These are phyloP conservation scores for Penicillium griseofulvum DNA, from an alignment of 2,329 filamentous ascomycete genomes.

Conservation along the genomic window DNA sequence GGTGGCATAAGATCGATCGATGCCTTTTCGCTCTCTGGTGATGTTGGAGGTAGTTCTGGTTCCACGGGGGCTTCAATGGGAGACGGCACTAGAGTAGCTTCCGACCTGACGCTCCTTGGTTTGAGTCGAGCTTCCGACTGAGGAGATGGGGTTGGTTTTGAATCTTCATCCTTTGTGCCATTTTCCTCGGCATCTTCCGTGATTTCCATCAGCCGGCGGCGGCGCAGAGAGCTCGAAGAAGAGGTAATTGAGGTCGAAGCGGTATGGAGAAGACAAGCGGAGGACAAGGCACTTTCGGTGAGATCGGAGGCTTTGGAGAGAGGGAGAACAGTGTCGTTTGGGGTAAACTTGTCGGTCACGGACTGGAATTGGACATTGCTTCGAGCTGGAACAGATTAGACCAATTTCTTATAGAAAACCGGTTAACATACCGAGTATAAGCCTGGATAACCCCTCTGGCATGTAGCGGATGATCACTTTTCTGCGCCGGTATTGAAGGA, in stretches of 20 bases:
- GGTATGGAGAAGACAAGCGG: slow-evolving; percentile 84
- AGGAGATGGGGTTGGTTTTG: slow-evolving; percentile 24
- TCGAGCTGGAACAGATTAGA: slow-evolving; percentile 59
- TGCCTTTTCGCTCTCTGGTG: slow-evolving; percentile 14
- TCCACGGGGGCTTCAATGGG: slow-evolving; percentile 5
- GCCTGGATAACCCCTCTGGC: slow-evolving; percentile 82
- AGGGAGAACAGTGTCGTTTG: slow-evolving; percentile 80
- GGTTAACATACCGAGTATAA: slow-evolving; percentile 76
- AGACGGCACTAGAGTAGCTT: slow-evolving; percentile 36
- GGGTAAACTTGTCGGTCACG: slow-evolving; percentile 67
- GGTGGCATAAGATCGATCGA: slow-evolving; percentile 18
- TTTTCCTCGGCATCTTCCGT: slow-evolving; percentile 88
- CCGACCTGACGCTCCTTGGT: slow-evolving; percentile 33
- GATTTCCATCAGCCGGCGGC: slow-evolving; percentile 82
- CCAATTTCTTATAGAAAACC: slow-evolving; percentile 10
- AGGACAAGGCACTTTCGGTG: slow-evolving; percentile 81
- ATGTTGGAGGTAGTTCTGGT: slow-evolving; percentile 7
- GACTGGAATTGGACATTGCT: slow-evolving; percentile 69
- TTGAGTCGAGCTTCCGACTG: slow-evolving; percentile 21
- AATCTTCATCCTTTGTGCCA: slow-evolving; percentile 49
- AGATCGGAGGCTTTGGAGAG: slow-evolving; percentile 74
- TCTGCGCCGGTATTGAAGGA: slow-evolving; percentile 82
- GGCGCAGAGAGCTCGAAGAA: slow-evolving; percentile 74
- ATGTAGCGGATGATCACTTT: slow-evolving; percentile 92
- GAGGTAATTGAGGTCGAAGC: slow-evolving; percentile 83